Evolutionary conservation across 2,329 filamentous ascomycete genomes (phyloP), one percentile per base, ranked within the genome.

Genomic region (Arthrobotrys megalospora): DNA sequence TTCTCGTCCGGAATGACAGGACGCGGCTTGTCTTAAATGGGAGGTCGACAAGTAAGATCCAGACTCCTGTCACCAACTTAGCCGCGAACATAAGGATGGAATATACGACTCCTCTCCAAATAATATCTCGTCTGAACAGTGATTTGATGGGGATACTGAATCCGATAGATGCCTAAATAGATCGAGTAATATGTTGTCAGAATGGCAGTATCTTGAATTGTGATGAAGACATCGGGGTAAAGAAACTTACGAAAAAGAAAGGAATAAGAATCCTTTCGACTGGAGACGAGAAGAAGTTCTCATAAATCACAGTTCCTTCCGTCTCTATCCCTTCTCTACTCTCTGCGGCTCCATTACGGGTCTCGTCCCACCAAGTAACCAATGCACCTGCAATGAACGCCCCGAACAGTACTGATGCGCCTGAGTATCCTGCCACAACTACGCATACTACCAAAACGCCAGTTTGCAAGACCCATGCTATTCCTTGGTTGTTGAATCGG

Each of bases 101-200:
- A 81, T 94, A 96, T 0, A 94, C 87, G 0, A 94, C 79, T 0
- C 92, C 92, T 10, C 89, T 88, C 92, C 92, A 96, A 1, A 94
- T 84, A 0, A 92, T 86, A 0, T 84, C 81, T 0, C 88, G 88
- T 0, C 83, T 83, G 81, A 94, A 95, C 86, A 96, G 90, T 5
- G 88, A 84, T 0, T 88, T 89, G 34, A 95, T 91, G 0, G 92
- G 92, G 0, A 96, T 92, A 0, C 92, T 91, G 82, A 95, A 94
- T 0, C 92, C 92, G 41, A 95, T 91, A 0, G 88, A 89, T 0
- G 88, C 86, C 86, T 87, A 16, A 21, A 0, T 0, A 0, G 36
- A 43, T 11, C 5, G 10, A 21, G 24, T 10, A 43, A 19, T 58
- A 38, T 14, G 24, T 6, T 81, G 79, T 19, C 60, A 28, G 38